Evolutionary conservation across 768 basidiomycete species (phyloP).

Genomic region (Lactarius tabidus): DNA sequence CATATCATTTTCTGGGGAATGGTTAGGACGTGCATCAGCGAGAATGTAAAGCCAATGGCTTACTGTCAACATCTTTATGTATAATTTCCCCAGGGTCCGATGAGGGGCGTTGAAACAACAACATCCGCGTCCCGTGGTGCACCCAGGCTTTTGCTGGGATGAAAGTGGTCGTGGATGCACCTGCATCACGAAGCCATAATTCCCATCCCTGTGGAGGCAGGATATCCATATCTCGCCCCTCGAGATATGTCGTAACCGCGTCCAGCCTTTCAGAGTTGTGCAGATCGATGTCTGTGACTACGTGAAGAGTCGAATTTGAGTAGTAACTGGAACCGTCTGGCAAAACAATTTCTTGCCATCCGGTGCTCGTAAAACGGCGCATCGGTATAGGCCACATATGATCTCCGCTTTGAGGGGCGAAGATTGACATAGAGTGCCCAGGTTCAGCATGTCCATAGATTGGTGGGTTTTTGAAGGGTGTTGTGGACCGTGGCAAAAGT

Average conservation of each 20-base stretch:
- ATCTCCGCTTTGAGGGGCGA: slow-evolving; percentile 26
- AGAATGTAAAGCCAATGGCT: slow-evolving; percentile 25
- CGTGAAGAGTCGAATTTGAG: slow-evolving; percentile 53
- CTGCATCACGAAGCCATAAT: slow-evolving; percentile 56
- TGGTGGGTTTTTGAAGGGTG: slow-evolving; percentile 26
- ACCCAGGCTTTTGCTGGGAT: slow-evolving; percentile 54
- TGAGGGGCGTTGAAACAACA: slow-evolving; percentile 45
- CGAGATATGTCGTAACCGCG: slow-evolving; percentile 45
- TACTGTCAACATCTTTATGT: slow-evolving; percentile 40
- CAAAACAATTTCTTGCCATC: slow-evolving; percentile 74
- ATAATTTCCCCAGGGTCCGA: slow-evolving; percentile 27
- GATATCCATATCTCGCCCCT: slow-evolving; percentile 32
- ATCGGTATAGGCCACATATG: slow-evolving; percentile 27
- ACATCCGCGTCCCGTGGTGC: slow-evolving; percentile 55
- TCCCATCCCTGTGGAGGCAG: slow-evolving; percentile 45
- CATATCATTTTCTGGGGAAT: slow-evolving; percentile 55
- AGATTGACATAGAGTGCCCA: slow-evolving; percentile 17
- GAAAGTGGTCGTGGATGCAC: slow-evolving; percentile 33
- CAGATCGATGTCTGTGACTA: slow-evolving; percentile 70
- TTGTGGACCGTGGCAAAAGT: slow-evolving; percentile 40
- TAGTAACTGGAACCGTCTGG: slow-evolving; percentile 72
- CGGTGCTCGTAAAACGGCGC: slow-evolving; percentile 43
- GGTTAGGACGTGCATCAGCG: not conserved
- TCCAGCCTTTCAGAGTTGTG: slow-evolving; percentile 49
- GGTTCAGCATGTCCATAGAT: slow-evolving; percentile 23